Base-by-base conservation (phyloP, 495 filamentous ascomycete species). In the Penicillium egyptiacum region DNA sequence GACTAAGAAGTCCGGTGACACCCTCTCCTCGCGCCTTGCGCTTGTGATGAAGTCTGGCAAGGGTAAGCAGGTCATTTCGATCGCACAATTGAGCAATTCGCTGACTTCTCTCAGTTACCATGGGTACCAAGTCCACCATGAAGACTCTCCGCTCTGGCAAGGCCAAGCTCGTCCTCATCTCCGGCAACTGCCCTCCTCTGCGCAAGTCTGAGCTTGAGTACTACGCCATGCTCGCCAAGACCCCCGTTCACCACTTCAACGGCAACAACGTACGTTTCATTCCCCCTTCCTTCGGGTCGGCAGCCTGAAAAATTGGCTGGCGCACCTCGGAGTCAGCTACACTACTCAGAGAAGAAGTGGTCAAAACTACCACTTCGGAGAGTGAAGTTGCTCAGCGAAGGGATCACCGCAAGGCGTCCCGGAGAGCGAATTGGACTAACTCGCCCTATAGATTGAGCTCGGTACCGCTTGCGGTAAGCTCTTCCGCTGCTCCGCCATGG, bases 1-100 rank as follows among this genome's bases (percentile, higher is more conserved):
- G 87, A 96, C 79, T 77, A 96, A 94, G 88, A 96, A 92, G 81
- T 86, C 90, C 68, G 86, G 88, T 68, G 91, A 96, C 83, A 88
- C 81, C 81, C 91, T 95, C 81, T 89, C 90, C 79, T 87, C 87
- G 74, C 88, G 91, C 75, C 83, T 95, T 58, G 91, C 90, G 70
- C 86, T 98, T 75, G 94, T 97, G 59, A 96, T 98, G 90, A 98
- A 97, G 86, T 90, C 86, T 59, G 92, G 92, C 66, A 96, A 96
- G 81, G 61, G 66, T 69, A 53, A 58, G 64, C 61, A 58, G 19
- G n/a, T 16, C 11, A n/a, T 39, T 16, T 6, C 43, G 7, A 47
- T 54, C 53, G 31, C 47, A 52, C 31, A 45, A 28, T 14, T n/a
- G 19, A 19, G 40, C 39, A 55, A 41, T 45, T 48, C 26, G 20